These are phyloP conservation scores for Schoenoplectus tabernaemontani DNA, from an alignment of 202 grass and related monocot genomes.

Conservation along the genomic window DNA sequence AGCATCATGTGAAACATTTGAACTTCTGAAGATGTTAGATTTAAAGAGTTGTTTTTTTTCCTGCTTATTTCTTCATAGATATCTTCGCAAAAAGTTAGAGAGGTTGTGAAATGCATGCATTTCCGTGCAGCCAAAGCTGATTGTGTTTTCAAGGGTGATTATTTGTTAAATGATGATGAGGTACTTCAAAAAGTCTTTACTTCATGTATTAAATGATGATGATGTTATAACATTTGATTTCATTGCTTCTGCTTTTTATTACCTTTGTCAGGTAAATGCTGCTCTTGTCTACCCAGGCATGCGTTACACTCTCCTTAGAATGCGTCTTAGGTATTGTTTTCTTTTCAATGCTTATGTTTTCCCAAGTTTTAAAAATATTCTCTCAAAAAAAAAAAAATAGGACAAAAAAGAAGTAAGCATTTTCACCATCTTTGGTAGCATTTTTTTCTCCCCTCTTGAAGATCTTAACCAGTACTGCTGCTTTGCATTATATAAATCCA, in stretches of 20 bases:
- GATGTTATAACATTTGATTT: too few relatives aligned
- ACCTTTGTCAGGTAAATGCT: constrained; percentile 51
- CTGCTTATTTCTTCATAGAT: constrained; percentile 41
- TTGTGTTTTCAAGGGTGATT: constrained; percentile 90
- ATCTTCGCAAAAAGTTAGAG: constrained; percentile 79
- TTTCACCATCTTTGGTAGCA: not conserved
- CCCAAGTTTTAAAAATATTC: not conserved
- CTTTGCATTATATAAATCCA: too few relatives aligned
- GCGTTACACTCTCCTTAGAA: constrained; percentile 67
- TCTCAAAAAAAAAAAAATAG: not conserved
- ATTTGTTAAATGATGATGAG: constrained; percentile 56
- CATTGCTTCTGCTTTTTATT: not conserved
- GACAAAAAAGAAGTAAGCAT: not conserved
- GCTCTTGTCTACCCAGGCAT: constrained; percentile 73
- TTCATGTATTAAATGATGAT: too few relatives aligned
- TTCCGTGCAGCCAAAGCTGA: constrained; percentile 72
- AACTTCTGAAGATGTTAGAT: not conserved
- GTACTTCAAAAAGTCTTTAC: constrained; percentile 21
- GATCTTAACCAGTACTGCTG: too few relatives aligned
- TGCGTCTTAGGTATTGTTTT: constrained; percentile 64
- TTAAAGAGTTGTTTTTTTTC: not conserved
- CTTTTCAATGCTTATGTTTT: not conserved
- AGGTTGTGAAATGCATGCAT: constrained; percentile 89
- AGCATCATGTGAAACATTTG: not conserved
- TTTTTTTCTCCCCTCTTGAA: too few relatives aligned